Conservation (phyloP, 73 alveolate genomes). For the Stentor roeselii region DNA sequence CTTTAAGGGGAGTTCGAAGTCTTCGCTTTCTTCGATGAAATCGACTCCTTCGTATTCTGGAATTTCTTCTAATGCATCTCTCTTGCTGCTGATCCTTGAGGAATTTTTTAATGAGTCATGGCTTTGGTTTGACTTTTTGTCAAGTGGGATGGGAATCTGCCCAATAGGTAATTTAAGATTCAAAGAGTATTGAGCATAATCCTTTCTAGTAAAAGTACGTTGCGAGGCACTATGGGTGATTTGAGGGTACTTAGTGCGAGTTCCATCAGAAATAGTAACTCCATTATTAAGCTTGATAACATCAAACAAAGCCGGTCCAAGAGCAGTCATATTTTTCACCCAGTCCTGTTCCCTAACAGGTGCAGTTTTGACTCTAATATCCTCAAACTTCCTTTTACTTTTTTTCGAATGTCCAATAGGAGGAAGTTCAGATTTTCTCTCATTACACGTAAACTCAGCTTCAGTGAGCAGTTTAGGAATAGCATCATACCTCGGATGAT, state of each 20-base stretch:
- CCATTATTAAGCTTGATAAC: neutral
- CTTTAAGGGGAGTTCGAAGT: neutral
- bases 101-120: neutral
- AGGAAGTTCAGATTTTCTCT: neutral
- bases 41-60: conserved; percentile 10
- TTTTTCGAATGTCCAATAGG: neutral
- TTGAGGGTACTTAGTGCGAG: neutral
- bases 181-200: neutral
- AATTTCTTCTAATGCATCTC: neutral
- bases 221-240: neutral
- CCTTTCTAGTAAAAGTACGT: neutral
- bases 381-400: neutral
- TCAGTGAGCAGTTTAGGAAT: neutral
- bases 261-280: neutral
- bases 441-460: neutral
- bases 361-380: neutral
- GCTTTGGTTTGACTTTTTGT: neutral
- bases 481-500: neutral
- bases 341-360: conserved; percentile 17
- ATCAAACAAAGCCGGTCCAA: neutral
- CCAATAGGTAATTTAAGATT: neutral
- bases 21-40: neutral
- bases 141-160: neutral
- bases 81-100: neutral
- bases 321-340: conserved; percentile 6